Evolutionary conservation across 2,329 filamentous ascomycete species (phyloP).

Genomic region (Aspergillus udagawae): DNA sequence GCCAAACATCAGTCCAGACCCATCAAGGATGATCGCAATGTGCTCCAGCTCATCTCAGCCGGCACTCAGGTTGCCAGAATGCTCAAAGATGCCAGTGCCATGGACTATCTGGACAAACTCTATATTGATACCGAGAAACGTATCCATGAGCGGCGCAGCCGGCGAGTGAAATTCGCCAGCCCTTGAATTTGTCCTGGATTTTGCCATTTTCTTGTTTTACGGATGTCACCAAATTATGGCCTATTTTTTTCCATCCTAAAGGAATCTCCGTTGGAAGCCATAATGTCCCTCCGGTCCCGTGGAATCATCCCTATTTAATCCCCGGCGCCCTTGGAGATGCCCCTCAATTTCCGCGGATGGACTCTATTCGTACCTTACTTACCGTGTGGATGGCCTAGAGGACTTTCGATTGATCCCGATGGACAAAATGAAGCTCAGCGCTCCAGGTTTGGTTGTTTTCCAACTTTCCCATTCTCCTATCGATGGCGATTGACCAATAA

Average conservation of each 20-base stretch:
- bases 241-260: constrained; percentile 1
- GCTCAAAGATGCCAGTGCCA: constrained; percentile 75
- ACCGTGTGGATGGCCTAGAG: neutral
- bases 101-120: constrained; percentile 75
- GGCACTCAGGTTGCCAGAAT: constrained; percentile 86
- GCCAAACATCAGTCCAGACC: constrained; percentile 79
- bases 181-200: constrained; percentile 18
- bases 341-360: neutral
- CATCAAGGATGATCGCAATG: constrained; percentile 83
- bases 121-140: constrained; percentile 78
- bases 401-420: neutral
- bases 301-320: neutral
- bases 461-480: neutral
- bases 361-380: neutral
- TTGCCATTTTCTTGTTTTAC: neutral
- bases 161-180: constrained; percentile 34
- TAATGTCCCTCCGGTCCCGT: neutral
- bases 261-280: constrained; percentile 4
- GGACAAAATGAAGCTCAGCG: neutral
- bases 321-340: neutral
- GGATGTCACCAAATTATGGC: constrained; percentile 8
- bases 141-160: constrained; percentile 62
- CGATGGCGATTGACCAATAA: neutral
- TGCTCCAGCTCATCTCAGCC: constrained; percentile 80
- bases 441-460: neutral